Base-by-base conservation (phyloP, 192 early-diverging fungal species). In the Gryganskiella cystojenkinii region DNA sequence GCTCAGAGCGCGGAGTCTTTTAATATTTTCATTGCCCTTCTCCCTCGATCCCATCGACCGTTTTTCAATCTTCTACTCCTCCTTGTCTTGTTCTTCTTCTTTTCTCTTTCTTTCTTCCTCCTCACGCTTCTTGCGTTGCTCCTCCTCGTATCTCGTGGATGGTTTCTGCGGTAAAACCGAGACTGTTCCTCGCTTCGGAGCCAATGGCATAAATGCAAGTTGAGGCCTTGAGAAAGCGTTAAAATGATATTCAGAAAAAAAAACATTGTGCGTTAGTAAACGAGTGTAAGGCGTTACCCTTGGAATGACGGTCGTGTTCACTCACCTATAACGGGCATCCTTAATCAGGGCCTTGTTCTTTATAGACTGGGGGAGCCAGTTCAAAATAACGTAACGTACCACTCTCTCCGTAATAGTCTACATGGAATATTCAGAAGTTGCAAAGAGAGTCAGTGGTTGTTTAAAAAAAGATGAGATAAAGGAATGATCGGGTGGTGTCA, bases 31-130 rank as follows among this genome's bases (percentile, higher is more conserved):
- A n/a, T n/a, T n/a, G n/a, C n/a, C n/a, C n/a, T n/a, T n/a, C n/a
- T n/a, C n/a, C n/a, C n/a, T n/a, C n/a, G n/a, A n/a, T n/a, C n/a
- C n/a, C n/a, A n/a, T n/a, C n/a, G n/a, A n/a, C n/a, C n/a, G n/a
- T 54, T 40, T 37, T 20, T 56, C 55, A 4, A 35, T 33, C 55
- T 56, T 22, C 15, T 35, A 3, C 33, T 5, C 19, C 33, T 7
- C 8, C 20, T 37, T 33, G 2, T 11, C 55, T n/a, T 27, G 24
- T 15, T 15, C 55, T 33, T 33, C 55, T 33, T 4, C 42, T 22
- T 45, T 40, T 25, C n/a, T n/a, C n/a, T n/a, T n/a, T n/a, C n/a
- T n/a, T 59, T 50, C 60, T 34, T 57, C 56, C 22, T 57, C 34
- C 33, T 57, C 56, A 8, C 13, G 5, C 37, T 40, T 40, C 37